A percentile compares a stretch with the other conserved stretches of the same genome.
These are phyloP conservation scores for Emericellopsis atlantica DNA, from an alignment of 2,329 filamentous ascomycete species.

Conservation along the genomic window DNA sequence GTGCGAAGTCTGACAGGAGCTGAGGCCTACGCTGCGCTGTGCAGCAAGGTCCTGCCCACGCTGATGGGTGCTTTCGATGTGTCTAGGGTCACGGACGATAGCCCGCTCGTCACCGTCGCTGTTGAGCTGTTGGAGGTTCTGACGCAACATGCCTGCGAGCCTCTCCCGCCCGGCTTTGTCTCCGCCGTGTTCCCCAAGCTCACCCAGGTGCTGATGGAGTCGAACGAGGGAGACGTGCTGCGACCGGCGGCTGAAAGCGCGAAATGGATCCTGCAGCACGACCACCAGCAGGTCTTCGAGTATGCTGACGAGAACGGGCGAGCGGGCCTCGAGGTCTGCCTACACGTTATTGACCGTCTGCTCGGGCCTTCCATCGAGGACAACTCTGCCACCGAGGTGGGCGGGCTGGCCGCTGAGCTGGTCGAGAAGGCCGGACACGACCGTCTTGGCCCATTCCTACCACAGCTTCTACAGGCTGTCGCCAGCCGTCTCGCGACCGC, in stretches of 20 bases:
- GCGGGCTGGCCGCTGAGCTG: conserved; percentile 82
- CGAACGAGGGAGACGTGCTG: conserved; percentile 76
- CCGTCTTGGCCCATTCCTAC: conserved; percentile 77
- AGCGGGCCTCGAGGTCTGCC: conserved; percentile 74
- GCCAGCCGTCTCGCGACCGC: conserved; percentile 75
- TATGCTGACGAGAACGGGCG: conserved; percentile 75
- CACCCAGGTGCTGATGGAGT: conserved; percentile 68
- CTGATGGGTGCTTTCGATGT: conserved; percentile 84
- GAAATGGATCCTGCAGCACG: conserved; percentile 81
- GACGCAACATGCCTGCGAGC: conserved; percentile 70
- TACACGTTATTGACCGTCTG: conserved; percentile 86
- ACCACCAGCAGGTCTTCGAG: conserved; percentile 76
- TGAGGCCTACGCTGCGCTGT: conserved; percentile 65
- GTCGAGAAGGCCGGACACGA: conserved; percentile 93
- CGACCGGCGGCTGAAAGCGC: conserved; percentile 76
- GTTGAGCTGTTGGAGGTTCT: conserved; percentile 74
- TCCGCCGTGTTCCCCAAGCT: conserved; percentile 78
- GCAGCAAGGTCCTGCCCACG: conserved; percentile 75
- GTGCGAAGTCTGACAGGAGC: conserved; percentile 54
- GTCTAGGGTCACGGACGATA: conserved; percentile 72
- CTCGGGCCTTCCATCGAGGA: conserved; percentile 78
- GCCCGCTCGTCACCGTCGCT: conserved; percentile 70
- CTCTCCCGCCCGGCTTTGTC: conserved; percentile 78
- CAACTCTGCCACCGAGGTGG: conserved; percentile 89
- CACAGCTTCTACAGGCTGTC: conserved; percentile 79